These are phyloP conservation scores for Phylloporus sp. DNA, from an alignment of 768 basidiomycete genomes.

Conservation along the genomic window DNA sequence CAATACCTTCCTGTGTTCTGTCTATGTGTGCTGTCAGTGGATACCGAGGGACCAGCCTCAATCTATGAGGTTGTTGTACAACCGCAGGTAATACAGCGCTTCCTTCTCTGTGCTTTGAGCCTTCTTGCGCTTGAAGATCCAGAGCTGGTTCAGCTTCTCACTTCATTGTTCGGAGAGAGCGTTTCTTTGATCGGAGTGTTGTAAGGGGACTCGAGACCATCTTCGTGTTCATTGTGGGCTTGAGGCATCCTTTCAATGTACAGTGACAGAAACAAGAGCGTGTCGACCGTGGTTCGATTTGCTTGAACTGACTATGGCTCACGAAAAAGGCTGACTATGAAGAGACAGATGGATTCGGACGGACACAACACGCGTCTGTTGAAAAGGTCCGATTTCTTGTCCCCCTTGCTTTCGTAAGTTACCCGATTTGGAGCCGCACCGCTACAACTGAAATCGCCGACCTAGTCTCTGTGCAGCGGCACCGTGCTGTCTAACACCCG, in stretches of 20 bases:
- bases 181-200: constrained; percentile 88
- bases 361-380: constrained; percentile 60
- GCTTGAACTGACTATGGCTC: too few species aligned
- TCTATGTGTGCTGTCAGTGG: constrained; percentile 36
- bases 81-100: constrained; percentile 78
- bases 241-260: constrained; percentile 97
- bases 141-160: constrained; percentile 81
- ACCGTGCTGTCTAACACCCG: too few species aligned
- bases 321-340: constrained; percentile 95
- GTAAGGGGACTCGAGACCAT: constrained; percentile 91
- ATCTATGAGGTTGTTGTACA: constrained; percentile 75
- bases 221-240: constrained; percentile 88
- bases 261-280: constrained; percentile 99
- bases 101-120: constrained; percentile 87
- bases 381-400: constrained; percentile 97
- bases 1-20: constrained; percentile 54
- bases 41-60: neutral
- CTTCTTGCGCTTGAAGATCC: constrained; percentile 91
- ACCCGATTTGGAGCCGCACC: too few species aligned
- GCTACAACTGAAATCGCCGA: too few species aligned
- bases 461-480: too few species aligned
- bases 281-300: too few species aligned
- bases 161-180: constrained; percentile 73
- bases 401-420: too few species aligned
- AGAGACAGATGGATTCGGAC: neutral